These are phyloP conservation scores for Penicillium sp. DNA, from an alignment of 2,329 filamentous ascomycete species.

Conservation along the genomic window DNA sequence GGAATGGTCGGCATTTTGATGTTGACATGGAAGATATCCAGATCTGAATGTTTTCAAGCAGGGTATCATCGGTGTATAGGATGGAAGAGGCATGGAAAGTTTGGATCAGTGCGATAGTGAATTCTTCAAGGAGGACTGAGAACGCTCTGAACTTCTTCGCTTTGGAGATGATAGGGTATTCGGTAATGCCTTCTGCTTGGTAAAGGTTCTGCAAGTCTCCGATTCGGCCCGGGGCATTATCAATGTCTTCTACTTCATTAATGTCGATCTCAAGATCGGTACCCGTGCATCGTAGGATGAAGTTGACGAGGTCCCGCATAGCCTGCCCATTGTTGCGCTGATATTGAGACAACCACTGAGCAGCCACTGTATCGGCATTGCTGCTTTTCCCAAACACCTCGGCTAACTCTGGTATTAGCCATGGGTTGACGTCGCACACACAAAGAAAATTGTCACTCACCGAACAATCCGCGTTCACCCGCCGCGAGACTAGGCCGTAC, in stretches of 20 bases:
- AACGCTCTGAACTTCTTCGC: slow-evolving; percentile 75
- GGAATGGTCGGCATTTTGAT: slow-evolving; percentile 80
- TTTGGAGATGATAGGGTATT: slow-evolving; percentile 88
- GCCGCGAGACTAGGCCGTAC: slow-evolving; percentile 54
- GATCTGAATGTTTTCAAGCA: slow-evolving; percentile 84
- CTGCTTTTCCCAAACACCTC: slow-evolving; percentile 60
- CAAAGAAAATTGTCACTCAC: slow-evolving; percentile 37
- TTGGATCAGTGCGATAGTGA: slow-evolving; percentile 74
- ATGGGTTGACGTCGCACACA: slow-evolving; percentile 18
- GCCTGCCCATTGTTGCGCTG: slow-evolving; percentile 55
- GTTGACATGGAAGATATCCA: slow-evolving; percentile 94
- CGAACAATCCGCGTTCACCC: slow-evolving; percentile 58
- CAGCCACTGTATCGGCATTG: slow-evolving; percentile 56
- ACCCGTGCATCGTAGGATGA: slow-evolving; percentile 68
- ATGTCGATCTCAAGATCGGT: slow-evolving; percentile 75
- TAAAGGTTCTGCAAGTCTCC: slow-evolving; percentile 85
- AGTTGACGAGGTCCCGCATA: slow-evolving; percentile 61
- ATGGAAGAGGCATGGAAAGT: slow-evolving; percentile 79
- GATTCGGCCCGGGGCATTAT: slow-evolving; percentile 77
- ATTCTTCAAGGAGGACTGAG: slow-evolving; percentile 71
- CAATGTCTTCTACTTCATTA: slow-evolving; percentile 84
- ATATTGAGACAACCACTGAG: slow-evolving; percentile 59
- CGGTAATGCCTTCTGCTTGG: slow-evolving; percentile 76
- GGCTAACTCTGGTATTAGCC: slow-evolving; percentile 39
- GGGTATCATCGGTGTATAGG: slow-evolving; percentile 70